Evolutionary conservation across 1,284 basidiomycete genomes (phyloP), one percentile per base, ranked within the genome.

Genomic region (Veloboletus limbatus): DNA sequence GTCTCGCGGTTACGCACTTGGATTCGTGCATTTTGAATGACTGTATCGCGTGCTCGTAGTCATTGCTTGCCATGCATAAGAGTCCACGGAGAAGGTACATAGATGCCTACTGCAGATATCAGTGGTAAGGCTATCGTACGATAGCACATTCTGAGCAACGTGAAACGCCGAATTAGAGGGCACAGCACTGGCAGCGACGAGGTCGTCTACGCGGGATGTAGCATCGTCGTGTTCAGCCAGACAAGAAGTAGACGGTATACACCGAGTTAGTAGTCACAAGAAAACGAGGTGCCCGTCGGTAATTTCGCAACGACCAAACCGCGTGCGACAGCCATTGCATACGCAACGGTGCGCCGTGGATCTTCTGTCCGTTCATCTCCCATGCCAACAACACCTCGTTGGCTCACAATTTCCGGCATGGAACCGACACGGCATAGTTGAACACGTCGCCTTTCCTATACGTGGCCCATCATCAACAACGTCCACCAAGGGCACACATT

Each of bases 291-390:
- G n/a, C n/a, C n/a, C n/a, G n/a, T n/a, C n/a, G n/a, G n/a, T n/a
- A n/a, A n/a, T n/a, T n/a, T n/a, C n/a, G n/a, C n/a, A n/a, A n/a
- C n/a, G n/a, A n/a, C n/a, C n/a, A n/a, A n/a, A n/a, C n/a, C n/a
- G n/a, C n/a, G n/a, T n/a, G n/a, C n/a, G n/a, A n/a, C n/a, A n/a
- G n/a, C n/a, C n/a, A n/a, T n/a, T n/a, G n/a, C 14, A 75, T 56
- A 11, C 78, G 73, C 20, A 81, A 65, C 0, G 80, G 79, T 18
- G 62, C 71, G n/a, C 79, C 79, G 45, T 81, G 79, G 9, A 74
- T 74, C 55, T 75, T 74, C 50, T 54, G n/a, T 14, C 74, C 77
- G 53, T 81, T 81, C 78, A 80, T 79, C 63, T 79, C 76, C 72
- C 75, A 79, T 0, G 78, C 78, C 32, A 82, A 71, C 9, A 81